Evolutionary conservation across 108 stramenopile genomes (phyloP).

Genomic region (Pelagomonas calceolata): DNA sequence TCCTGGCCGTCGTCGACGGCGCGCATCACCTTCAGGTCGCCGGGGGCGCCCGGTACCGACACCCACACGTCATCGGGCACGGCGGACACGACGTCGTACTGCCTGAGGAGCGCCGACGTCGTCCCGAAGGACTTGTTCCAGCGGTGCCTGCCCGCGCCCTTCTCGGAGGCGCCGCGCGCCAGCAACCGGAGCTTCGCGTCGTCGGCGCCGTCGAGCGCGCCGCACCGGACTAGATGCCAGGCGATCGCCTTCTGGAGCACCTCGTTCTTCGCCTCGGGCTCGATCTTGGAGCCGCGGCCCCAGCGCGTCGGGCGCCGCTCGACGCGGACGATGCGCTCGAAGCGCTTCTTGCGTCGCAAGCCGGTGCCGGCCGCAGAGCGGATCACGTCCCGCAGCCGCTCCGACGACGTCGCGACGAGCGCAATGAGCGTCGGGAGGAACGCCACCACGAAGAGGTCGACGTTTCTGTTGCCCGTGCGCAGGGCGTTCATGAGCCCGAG

Average conservation of each 20-base stretch:
- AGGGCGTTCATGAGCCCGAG: background rate
- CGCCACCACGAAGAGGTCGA: background rate
- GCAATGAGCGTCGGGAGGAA: background rate
- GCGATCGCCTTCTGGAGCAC: background rate
- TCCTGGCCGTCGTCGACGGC: background rate
- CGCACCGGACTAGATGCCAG: background rate
- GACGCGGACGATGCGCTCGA: background rate
- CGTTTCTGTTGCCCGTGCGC: background rate
- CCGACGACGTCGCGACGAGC: background rate
- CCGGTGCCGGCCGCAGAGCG: background rate
- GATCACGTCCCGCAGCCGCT: background rate
- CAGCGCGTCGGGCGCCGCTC: background rate
- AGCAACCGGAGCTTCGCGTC: background rate
- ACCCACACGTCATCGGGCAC: background rate
- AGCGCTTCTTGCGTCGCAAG: background rate
- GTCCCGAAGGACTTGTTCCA: background rate
- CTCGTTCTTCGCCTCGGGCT: background rate
- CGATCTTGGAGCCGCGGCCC: background rate
- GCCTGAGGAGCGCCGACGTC: background rate
- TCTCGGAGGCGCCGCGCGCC: background rate
- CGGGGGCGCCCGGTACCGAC: background rate
- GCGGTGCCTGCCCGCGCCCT: too few relatives aligned
- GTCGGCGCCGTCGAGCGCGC: background rate
- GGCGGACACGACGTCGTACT: background rate
- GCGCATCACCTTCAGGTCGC: background rate